phyloP scores from a whole-genome alignment of 2,329 filamentous ascomycete genomes.

The Epichloe hybrida region DNA sequence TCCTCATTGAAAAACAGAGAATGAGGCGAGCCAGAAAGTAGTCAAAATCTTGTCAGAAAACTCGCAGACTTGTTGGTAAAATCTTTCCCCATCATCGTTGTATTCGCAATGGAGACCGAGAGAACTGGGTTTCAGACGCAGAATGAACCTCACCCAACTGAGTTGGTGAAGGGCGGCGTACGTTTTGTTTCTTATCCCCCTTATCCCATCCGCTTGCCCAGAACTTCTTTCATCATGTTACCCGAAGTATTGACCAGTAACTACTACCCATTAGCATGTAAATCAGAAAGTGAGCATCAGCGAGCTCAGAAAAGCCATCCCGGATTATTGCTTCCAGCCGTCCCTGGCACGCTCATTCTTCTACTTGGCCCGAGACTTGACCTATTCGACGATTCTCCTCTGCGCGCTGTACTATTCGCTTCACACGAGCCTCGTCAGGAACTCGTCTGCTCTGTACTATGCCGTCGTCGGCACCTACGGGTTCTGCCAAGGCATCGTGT shows the following conservation, averaged over 20 bases:
- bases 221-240: background rate
- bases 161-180: conserved; percentile 1
- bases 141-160: conserved; percentile 1
- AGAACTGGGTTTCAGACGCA: conserved; percentile 1
- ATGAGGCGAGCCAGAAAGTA: no score
- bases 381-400: conserved; percentile 27
- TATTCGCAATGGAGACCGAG: background rate
- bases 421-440: background rate
- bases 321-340: conserved; percentile 45
- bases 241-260: background rate
- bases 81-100: no score
- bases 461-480: conserved; percentile 34
- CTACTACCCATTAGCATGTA: background rate
- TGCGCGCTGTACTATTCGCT: background rate
- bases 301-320: conserved; percentile 29
- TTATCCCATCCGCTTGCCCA: background rate
- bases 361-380: conserved; percentile 43
- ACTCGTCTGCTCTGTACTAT: background rate
- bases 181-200: background rate
- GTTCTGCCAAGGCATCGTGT: conserved; percentile 50
- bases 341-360: conserved; percentile 2
- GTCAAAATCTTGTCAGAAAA: no score
- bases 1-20: no score
- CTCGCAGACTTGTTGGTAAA: no score
- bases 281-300: background rate